phyloP scores from a whole-genome alignment of 768 basidiomycete genomes.

The Myochromella boudieri region DNA sequence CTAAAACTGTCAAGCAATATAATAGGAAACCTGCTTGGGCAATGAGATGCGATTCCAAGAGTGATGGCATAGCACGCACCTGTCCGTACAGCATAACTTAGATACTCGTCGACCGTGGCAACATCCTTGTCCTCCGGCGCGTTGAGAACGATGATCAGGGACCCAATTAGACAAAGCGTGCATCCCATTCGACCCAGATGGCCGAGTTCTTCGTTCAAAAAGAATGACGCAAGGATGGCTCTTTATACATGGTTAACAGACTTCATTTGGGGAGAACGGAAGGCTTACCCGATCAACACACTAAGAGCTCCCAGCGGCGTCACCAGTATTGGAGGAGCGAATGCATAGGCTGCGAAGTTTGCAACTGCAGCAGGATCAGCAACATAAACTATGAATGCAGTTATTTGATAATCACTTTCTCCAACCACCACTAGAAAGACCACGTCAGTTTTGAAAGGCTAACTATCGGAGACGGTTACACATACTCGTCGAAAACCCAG shows the following conservation, averaged over 20 bases:
- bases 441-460: not conserved
- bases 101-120: conserved; percentile 89
- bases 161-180: conserved; percentile 80
- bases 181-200: conserved; percentile 90
- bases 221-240: conserved; percentile 90
- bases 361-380: conserved; percentile 50
- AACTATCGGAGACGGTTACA: conserved; percentile 21
- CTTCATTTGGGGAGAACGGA: not conserved
- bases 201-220: conserved; percentile 91
- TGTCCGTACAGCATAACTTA: conserved; percentile 91
- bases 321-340: conserved; percentile 97
- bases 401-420: conserved; percentile 60
- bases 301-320: conserved; percentile 96
- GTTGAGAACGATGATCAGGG: conserved; percentile 92
- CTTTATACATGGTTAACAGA: conserved; percentile 38
- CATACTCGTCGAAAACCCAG: conserved; percentile 89
- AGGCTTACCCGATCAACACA: conserved; percentile 88
- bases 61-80: conserved; percentile 54
- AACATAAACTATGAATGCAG: not conserved
- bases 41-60: not conserved
- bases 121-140: conserved; percentile 96
- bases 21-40: conserved; percentile 73
- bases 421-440: conserved; percentile 76
- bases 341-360: conserved; percentile 96
- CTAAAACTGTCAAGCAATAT: conserved; percentile 84